phyloP scores from a whole-genome alignment of 148 eudicot species.

The Cornus florida region DNA sequence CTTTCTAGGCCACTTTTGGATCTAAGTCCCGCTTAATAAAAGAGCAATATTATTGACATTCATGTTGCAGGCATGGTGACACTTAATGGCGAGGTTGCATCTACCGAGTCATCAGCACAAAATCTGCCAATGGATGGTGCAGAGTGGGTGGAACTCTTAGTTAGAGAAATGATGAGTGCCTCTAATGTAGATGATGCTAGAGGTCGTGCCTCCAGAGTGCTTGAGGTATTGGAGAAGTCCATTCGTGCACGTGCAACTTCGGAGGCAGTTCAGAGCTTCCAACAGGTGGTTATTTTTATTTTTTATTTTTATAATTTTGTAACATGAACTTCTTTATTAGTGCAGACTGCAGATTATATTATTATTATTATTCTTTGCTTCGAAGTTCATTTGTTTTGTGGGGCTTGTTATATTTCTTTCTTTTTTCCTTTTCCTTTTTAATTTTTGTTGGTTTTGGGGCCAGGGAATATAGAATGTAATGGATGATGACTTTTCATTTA shows the following conservation, averaged over 20 bases:
- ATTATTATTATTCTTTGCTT: not conserved
- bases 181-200: conserved; percentile 71
- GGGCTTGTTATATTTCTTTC: not conserved
- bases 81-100: conserved; percentile 32
- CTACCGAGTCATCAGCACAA: conserved; percentile 28
- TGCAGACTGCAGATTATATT: not conserved
- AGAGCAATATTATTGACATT: not conserved
- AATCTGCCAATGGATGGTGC: conserved; percentile 50
- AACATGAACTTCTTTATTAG: not conserved
- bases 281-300: conserved; percentile 41
- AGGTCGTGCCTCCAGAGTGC: conserved; percentile 70
- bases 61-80: conserved; percentile 29
- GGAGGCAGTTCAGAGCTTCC: conserved; percentile 48
- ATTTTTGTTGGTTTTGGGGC: not conserved
- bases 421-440: not conserved
- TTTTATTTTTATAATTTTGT: not conserved
- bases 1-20: not conserved
- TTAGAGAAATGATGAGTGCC: conserved; percentile 64
- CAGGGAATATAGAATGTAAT: not conserved
- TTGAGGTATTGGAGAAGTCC: conserved; percentile 74
- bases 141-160: conserved; percentile 92
- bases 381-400: not conserved
- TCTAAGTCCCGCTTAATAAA: not conserved
- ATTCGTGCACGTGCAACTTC: conserved; percentile 47
- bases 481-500: conserved; percentile 2